A percentile compares a stretch with the other conserved stretches of the same genome.
Conservation (phyloP, 257 asterid genomes). For the Solanum chilense region DNA sequence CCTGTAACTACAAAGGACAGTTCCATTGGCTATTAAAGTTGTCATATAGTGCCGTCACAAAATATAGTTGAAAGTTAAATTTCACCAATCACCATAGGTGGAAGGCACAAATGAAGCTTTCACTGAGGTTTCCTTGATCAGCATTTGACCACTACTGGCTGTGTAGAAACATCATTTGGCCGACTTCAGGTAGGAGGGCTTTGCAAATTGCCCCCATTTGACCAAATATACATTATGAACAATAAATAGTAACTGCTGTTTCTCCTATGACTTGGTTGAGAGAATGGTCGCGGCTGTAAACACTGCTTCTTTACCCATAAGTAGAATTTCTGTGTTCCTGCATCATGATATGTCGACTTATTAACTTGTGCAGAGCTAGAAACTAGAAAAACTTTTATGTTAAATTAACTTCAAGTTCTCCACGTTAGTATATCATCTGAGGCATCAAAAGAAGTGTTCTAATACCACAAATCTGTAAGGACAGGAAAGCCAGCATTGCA, state of each 20-base stretch:
- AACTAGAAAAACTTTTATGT: background rate
- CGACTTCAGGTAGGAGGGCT: background rate
- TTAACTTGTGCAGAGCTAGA: background rate
- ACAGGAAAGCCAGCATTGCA: background rate
- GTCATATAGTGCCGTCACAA: background rate
- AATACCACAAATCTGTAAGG: background rate
- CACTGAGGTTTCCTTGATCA: background rate
- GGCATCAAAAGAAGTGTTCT: background rate
- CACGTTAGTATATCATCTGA: background rate
- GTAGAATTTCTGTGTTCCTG: conserved; percentile 37
- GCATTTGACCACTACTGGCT: background rate
- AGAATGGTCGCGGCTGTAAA: conserved; percentile 62
- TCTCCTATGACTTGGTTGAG: conserved; percentile 22
- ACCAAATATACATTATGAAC: background rate
- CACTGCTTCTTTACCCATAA: conserved; percentile 51
- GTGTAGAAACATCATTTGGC: background rate
- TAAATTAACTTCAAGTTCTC: background rate
- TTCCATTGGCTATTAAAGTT: background rate
- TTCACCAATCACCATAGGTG: background rate
- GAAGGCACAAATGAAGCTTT: background rate
- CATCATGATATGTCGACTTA: conserved; percentile 1
- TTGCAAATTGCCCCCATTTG: background rate
- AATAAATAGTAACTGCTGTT: background rate
- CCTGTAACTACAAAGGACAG: background rate
- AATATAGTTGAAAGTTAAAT: background rate